Conservation (phyloP, 768 basidiomycete species). For the Lactarius sanguifluus region DNA sequence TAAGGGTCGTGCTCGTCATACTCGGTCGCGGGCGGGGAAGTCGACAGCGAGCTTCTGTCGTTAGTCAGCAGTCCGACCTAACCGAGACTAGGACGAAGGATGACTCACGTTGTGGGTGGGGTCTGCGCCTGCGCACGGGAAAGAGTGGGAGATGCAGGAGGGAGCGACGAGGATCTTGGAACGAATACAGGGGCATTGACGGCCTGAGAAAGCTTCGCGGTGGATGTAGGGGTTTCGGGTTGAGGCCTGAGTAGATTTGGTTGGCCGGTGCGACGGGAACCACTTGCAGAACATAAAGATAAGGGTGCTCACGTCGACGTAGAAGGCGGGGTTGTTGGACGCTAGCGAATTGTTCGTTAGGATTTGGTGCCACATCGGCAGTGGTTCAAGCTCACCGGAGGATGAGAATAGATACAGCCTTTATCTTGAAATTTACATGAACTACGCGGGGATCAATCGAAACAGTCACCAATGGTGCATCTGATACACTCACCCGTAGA, state of each 20-base stretch:
- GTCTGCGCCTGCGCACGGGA: constrained; percentile 30
- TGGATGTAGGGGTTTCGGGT: constrained; percentile 28
- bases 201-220: constrained; percentile 54
- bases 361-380: no score
- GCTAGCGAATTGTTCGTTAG: constrained; percentile 12
- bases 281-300: not conserved
- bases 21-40: constrained; percentile 30
- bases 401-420: constrained; percentile 83
- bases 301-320: constrained; percentile 25
- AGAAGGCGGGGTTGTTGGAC: constrained; percentile 28
- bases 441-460: constrained; percentile 40
- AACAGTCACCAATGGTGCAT: constrained; percentile 8
- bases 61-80: constrained; percentile 6
- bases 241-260: constrained; percentile 17
- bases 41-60: constrained; percentile 23
- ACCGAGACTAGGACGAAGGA: not conserved
- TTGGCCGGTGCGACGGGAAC: not conserved
- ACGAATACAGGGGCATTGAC: constrained; percentile 86
- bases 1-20: constrained; percentile 36
- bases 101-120: constrained; percentile 28
- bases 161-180: constrained; percentile 53
- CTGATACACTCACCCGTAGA: constrained; percentile 68
- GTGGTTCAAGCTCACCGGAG: constrained; percentile 49
- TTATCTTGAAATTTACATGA: constrained; percentile 85
- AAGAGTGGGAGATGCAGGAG: constrained; percentile 31